These are phyloP conservation scores for Trypanosoma lewisi DNA, from an alignment of 208 protist species.

Conservation along the genomic window DNA sequence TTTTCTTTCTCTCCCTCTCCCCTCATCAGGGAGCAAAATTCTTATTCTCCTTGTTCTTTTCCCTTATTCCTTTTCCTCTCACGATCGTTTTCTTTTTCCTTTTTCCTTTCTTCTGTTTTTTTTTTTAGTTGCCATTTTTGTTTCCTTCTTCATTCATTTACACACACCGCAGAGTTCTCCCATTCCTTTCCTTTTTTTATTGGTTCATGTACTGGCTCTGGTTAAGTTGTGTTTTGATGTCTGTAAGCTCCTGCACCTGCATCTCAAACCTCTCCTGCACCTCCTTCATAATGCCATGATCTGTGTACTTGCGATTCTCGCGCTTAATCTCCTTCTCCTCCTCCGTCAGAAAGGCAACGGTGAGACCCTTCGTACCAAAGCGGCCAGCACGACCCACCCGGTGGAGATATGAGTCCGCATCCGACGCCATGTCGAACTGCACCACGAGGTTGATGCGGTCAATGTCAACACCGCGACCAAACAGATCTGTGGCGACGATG, in stretches of 20 bases:
- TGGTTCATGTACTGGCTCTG: slow-evolving; percentile 92
- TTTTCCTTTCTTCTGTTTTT: not conserved
- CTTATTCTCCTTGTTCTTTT: not conserved
- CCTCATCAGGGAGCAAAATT: not conserved
- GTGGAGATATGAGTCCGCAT: slow-evolving; percentile 98
- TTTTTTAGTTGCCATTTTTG: too few relatives aligned
- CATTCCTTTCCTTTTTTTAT: slow-evolving; percentile 41
- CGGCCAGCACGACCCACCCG: slow-evolving; percentile 96
- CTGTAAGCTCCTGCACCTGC: slow-evolving; percentile 95
- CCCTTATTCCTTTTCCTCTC: slow-evolving; percentile 1
- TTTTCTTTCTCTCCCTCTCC: not conserved
- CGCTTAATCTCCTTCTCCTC: slow-evolving; percentile 93
- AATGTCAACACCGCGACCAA: slow-evolving; percentile 99
- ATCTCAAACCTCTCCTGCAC: slow-evolving; percentile 98
- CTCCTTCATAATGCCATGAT: slow-evolving; percentile 92
- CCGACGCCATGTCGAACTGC: slow-evolving; percentile 99
- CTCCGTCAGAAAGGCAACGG: slow-evolving; percentile 97
- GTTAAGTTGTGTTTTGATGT: slow-evolving; percentile 87
- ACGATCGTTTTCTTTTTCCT: not conserved
- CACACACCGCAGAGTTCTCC: too few relatives aligned
- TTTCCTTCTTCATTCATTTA: not conserved
- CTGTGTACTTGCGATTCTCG: slow-evolving; percentile 86
- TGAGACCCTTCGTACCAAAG: slow-evolving; percentile 99
- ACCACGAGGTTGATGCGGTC: slow-evolving; percentile 99
- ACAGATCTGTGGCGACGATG: slow-evolving; percentile 99